These are phyloP conservation scores for Mortierella sp. DNA, from an alignment of 371 early-diverging fungal species.

Conservation along the genomic window DNA sequence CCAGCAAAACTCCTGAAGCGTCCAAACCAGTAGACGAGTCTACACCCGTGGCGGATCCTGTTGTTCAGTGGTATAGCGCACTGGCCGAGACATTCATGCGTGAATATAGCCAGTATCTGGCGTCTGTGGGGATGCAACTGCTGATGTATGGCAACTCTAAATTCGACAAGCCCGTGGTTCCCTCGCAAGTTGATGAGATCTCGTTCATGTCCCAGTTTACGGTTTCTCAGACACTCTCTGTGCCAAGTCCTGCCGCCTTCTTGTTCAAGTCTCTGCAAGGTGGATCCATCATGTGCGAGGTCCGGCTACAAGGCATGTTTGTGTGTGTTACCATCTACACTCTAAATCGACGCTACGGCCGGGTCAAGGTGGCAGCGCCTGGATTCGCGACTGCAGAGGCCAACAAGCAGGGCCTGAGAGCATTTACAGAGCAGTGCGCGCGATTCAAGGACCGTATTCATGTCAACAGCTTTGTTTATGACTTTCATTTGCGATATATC, in stretches of 20 bases:
- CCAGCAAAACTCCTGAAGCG: background rate
- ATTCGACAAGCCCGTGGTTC: conserved; percentile 42
- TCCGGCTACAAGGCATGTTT: conserved; percentile 75
- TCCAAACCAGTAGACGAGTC: conserved; percentile 1
- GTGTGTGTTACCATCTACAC: conserved; percentile 81
- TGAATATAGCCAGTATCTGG: conserved; percentile 77
- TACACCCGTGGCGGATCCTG: conserved; percentile 20
- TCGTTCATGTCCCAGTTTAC: conserved; percentile 58
- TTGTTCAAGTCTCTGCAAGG: conserved; percentile 71
- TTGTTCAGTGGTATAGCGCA: conserved; percentile 65
- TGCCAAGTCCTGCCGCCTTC: conserved; percentile 72
- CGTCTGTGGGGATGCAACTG: conserved; percentile 74
- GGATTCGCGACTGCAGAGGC: conserved; percentile 59
- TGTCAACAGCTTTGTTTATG: conserved; percentile 85
- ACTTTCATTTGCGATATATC: conserved; percentile 79
- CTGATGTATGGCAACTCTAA: conserved; percentile 62
- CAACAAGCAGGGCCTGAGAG: conserved; percentile 66
- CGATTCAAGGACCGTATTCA: conserved; percentile 76
- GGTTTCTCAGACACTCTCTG: conserved; percentile 54
- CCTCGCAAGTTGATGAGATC: conserved; percentile 35
- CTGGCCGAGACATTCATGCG: conserved; percentile 67
- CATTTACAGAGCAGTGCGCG: conserved; percentile 76
- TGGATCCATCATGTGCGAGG: conserved; percentile 80
- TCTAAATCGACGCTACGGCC: conserved; percentile 71
- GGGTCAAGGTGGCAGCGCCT: conserved; percentile 59